Conservation (phyloP, 257 asterid genomes). For the Solanum lignicaule region DNA sequence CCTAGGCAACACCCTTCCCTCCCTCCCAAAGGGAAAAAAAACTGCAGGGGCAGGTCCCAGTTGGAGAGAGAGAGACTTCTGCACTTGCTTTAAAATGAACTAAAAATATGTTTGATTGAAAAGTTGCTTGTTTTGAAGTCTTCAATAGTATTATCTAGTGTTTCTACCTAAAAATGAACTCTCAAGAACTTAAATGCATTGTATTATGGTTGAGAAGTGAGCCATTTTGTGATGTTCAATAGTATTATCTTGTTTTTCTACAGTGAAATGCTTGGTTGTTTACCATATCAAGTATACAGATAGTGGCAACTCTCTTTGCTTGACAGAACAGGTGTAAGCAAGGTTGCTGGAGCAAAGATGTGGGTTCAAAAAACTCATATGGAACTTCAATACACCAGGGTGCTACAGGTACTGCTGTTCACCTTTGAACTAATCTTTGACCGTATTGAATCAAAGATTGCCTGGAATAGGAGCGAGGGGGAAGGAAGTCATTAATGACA, state of each 20-base stretch:
- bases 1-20: background rate
- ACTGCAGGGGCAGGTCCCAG: background rate
- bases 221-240: background rate
- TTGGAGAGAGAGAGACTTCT: background rate
- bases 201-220: background rate
- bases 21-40: background rate
- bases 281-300: conserved; percentile 30
- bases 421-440: conserved; percentile 26
- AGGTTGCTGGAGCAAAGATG: conserved; percentile 17
- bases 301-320: conserved; percentile 28
- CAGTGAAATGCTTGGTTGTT: conserved; percentile 26
- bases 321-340: conserved; percentile 26
- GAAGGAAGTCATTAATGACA: conserved; percentile 27
- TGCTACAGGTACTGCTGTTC: conserved; percentile 36
- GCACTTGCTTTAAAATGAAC: background rate
- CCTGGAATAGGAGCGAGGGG: conserved; percentile 10
- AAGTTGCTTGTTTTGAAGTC: background rate
- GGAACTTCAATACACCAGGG: conserved; percentile 22
- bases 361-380: conserved; percentile 20
- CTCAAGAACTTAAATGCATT: background rate
- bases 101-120: background rate
- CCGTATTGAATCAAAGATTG: conserved; percentile 28
- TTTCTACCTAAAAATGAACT: background rate
- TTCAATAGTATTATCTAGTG: background rate
- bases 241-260: conserved; percentile 14